A percentile compares a stretch with the other conserved stretches of the same genome.
Conservation (phyloP, 345 rosid genomes). For the Anacardium occidentale region DNA sequence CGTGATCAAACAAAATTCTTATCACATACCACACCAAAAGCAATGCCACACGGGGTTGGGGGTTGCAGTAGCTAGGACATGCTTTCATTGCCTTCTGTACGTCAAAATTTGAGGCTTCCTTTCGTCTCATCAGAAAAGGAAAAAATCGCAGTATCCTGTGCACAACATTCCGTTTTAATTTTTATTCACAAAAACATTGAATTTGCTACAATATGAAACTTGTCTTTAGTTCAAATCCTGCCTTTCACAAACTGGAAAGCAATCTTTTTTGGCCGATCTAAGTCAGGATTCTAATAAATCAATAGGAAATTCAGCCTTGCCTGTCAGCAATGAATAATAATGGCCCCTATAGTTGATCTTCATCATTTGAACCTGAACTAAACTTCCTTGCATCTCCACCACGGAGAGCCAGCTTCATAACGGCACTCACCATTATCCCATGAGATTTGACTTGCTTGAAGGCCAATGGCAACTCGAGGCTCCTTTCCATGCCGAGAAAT, state of each 20-base stretch:
- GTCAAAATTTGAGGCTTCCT: background rate
- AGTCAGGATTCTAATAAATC: background rate
- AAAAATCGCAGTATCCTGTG: background rate
- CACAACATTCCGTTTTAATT: background rate
- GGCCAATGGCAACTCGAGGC: slow-evolving; percentile 72
- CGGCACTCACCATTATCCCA: slow-evolving; percentile 72
- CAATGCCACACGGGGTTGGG: background rate
- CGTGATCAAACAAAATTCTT: background rate
- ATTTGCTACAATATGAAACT: background rate
- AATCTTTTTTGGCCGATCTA: background rate
- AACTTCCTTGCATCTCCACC: slow-evolving; percentile 58
- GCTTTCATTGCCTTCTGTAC: background rate
- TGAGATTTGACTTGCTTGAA: slow-evolving; percentile 87
- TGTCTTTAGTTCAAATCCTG: background rate
- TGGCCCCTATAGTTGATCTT: background rate
- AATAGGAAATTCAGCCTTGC: background rate
- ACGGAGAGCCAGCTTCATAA: slow-evolving; percentile 78
- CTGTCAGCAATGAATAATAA: background rate
- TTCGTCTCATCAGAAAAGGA: background rate
- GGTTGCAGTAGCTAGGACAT: background rate
- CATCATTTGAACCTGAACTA: slow-evolving; percentile 12
- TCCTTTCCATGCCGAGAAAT: slow-evolving; percentile 68
- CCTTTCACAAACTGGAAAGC: background rate
- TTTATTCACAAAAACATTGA: background rate
- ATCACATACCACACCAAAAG: background rate